phyloP scores from a whole-genome alignment of 139 green algal species.

The Chlamydomonas applanata region DNA sequence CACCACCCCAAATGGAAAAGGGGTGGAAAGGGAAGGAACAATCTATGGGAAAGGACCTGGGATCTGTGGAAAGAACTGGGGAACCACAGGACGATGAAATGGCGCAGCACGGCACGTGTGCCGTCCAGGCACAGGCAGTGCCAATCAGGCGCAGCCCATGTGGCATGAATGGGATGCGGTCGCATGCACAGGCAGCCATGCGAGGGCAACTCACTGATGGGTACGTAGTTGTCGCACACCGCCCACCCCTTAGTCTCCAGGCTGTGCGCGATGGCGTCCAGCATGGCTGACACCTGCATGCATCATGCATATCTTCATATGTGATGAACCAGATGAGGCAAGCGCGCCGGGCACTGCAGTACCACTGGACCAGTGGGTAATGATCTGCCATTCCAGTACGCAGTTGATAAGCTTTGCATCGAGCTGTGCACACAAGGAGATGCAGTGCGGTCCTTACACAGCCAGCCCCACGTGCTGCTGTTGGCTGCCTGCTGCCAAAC shows the following conservation, averaged over 20 bases:
- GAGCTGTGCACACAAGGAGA: too few relatives aligned
- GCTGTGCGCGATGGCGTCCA: slow-evolving; percentile 16
- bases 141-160: not conserved
- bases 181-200: too few relatives aligned
- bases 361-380: too few relatives aligned
- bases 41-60: not conserved
- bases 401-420: too few relatives aligned
- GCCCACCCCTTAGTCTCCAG: slow-evolving; percentile 27
- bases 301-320: too few relatives aligned
- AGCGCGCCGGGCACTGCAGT: too few relatives aligned
- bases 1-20: not conserved
- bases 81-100: not conserved
- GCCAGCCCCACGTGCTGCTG: too few relatives aligned
- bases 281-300: slow-evolving; percentile 7
- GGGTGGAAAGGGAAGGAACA: not conserved
- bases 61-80: not conserved
- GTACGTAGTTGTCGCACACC: slow-evolving; percentile 29
- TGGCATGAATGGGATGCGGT: too few relatives aligned
- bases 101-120: not conserved
- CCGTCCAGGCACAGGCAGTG: not conserved
- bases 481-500: not conserved
- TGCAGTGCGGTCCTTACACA: too few relatives aligned
- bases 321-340: too few relatives aligned
- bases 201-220: not conserved
- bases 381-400: too few relatives aligned